Conservation (phyloP, 2,329 filamentous ascomycete genomes). For the Hypoxylon rubiginosum region DNA sequence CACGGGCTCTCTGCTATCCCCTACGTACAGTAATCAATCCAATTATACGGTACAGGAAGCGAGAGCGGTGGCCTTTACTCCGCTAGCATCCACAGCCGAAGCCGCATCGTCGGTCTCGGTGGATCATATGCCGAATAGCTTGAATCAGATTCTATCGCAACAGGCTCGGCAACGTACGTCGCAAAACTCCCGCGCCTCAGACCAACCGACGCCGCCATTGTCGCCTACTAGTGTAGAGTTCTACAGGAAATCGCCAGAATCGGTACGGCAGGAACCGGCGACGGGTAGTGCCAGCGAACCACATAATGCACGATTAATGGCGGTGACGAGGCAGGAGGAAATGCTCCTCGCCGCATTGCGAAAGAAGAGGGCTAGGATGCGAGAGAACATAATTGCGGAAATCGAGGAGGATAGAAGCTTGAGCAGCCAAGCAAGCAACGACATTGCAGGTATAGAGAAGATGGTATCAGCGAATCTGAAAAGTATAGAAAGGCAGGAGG, state of each 20-base stretch:
- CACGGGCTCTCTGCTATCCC: conserved; percentile 51
- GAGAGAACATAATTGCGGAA: conserved; percentile 61
- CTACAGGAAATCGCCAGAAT: conserved; percentile 57
- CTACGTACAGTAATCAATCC: conserved; percentile 50
- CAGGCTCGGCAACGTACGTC: conserved; percentile 37
- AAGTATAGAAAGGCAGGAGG: conserved; percentile 30
- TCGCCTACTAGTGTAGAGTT: conserved; percentile 67
- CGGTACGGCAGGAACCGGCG: conserved; percentile 51
- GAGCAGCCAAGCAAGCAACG: conserved; percentile 28
- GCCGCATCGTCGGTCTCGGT: conserved; percentile 41
- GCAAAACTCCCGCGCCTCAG: conserved; percentile 49
- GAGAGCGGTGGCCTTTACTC: conserved; percentile 56
- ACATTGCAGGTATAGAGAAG: conserved; percentile 25
- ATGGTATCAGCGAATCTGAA: conserved; percentile 18
- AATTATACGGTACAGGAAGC: conserved; percentile 57
- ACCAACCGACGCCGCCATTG: conserved; percentile 64
- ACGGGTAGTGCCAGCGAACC: conserved; percentile 44
- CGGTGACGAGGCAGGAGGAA: conserved; percentile 70
- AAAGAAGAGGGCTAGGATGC: conserved; percentile 69
- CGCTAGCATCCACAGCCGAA: conserved; percentile 49
- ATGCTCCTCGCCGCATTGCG: conserved; percentile 69
- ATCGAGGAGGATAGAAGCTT: conserved; percentile 54
- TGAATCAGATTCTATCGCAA: conserved; percentile 34
- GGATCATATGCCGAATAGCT: conserved; percentile 30
- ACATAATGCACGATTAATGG: conserved; percentile 64